Percentiles rank a stretch among this genome's conserved stretches.
Evolutionary conservation across 23 red algal genomes (phyloP).

Genomic region (Gracilariopsis chorda): DNA sequence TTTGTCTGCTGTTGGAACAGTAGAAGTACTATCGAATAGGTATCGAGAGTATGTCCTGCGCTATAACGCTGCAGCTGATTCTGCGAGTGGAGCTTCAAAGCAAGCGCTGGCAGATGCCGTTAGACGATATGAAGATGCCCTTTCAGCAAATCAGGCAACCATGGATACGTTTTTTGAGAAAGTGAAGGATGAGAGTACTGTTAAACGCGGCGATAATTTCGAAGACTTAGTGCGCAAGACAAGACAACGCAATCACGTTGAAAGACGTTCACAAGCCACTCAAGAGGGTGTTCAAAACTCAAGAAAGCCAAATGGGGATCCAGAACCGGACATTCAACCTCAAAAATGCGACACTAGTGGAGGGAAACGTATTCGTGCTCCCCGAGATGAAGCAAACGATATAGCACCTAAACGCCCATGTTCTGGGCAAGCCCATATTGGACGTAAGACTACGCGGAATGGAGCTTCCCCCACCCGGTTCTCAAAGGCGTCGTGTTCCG

Average conservation of each 20-base stretch:
- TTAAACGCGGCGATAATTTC: conserved; percentile 6
- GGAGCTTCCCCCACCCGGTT: too few relatives aligned
- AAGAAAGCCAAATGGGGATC: too few relatives aligned
- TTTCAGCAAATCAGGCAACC: not conserved
- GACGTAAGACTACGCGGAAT: too few relatives aligned
- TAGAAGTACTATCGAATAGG: not conserved
- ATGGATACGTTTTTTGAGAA: not conserved
- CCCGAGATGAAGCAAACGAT: too few relatives aligned
- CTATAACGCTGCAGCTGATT: conserved; percentile 23
- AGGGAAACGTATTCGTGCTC: too few relatives aligned
- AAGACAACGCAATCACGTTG: not conserved
- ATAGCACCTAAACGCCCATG: too few relatives aligned
- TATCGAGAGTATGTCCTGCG: conserved; percentile 37
- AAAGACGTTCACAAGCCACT: not conserved
- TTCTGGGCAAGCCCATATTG: too few relatives aligned
- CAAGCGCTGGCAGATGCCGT: not conserved
- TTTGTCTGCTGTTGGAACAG: not conserved
- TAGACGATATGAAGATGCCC: not conserved
- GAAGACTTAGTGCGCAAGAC: conserved; percentile 26
- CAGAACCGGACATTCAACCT: too few relatives aligned
- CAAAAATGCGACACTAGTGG: too few relatives aligned
- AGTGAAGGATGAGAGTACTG: not conserved
- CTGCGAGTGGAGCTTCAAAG: not conserved
- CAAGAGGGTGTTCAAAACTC: not conserved
- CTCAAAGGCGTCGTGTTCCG: too few relatives aligned